Conservation (phyloP, 2,329 filamentous ascomycete species). For the Hypoxylon sp. region DNA sequence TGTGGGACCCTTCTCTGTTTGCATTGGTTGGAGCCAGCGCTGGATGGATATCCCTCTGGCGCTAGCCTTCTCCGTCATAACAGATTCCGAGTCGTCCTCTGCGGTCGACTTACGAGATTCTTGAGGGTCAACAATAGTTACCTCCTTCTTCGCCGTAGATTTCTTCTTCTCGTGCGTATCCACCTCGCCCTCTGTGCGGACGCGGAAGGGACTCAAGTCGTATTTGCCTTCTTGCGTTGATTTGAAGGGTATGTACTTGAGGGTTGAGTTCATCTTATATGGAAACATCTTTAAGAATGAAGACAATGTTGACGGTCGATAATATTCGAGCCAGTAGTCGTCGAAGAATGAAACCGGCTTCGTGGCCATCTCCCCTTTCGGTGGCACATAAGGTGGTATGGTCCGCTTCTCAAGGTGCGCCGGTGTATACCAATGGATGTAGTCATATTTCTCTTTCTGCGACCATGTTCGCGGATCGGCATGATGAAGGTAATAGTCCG, state of each 20-base stretch:
- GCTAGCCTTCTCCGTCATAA: constrained; percentile 56
- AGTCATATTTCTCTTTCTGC: constrained; percentile 72
- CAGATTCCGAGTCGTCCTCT: constrained; percentile 59
- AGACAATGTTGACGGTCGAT: constrained; percentile 87
- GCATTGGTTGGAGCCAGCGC: constrained; percentile 70
- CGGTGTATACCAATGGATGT: constrained; percentile 91
- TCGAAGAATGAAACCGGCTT: constrained; percentile 76
- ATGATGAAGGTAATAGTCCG: constrained; percentile 97
- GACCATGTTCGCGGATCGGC: constrained; percentile 82
- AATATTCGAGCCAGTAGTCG: constrained; percentile 98
- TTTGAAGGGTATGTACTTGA: constrained; percentile 84
- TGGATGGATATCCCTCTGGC: constrained; percentile 68
- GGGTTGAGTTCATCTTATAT: constrained; percentile 90
- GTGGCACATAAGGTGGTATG: constrained; percentile 64
- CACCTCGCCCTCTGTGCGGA: constrained; percentile 74
- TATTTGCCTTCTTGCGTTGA: constrained; percentile 79
- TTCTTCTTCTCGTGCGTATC: constrained; percentile 73
- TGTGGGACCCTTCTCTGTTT: constrained; percentile 54
- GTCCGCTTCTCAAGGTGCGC: constrained; percentile 74
- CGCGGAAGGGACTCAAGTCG: constrained; percentile 89
- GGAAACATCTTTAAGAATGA: constrained; percentile 93
- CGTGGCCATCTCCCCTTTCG: constrained; percentile 54
- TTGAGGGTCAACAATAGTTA: constrained; percentile 75
- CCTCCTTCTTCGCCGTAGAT: constrained; percentile 69
- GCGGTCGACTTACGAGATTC: constrained; percentile 53